Evolutionary conservation across 2,329 filamentous ascomycete genomes (phyloP).

Genomic region (Paecilomyces dactylethromorphus): DNA sequence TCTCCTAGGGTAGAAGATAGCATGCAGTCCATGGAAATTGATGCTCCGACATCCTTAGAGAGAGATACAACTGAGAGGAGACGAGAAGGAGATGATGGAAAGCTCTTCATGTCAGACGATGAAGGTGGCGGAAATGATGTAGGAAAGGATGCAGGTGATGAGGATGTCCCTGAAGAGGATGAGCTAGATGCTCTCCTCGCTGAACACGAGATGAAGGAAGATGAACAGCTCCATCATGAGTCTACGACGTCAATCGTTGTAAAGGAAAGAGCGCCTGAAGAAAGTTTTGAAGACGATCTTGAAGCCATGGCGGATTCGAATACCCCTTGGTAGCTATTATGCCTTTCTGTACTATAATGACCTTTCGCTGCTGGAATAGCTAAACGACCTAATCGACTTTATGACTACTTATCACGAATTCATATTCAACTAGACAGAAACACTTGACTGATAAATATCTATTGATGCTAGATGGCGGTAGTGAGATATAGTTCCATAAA

Average conservation of each 20-base stretch:
- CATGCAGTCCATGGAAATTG: not conserved
- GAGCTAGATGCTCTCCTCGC: not conserved
- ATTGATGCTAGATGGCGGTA: not conserved
- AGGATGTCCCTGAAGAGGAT: not conserved
- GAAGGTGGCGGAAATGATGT: constrained; percentile 6
- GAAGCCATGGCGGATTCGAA: constrained; percentile 52
- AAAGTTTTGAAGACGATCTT: constrained; percentile 56
- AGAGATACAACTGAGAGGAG: not conserved
- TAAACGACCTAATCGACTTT: not conserved
- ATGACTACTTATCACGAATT: not conserved
- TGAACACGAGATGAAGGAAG: not conserved
- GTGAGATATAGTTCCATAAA: not conserved
- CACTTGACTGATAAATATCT: not conserved
- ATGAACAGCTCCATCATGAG: not conserved
- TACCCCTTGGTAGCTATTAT: constrained; percentile 7
- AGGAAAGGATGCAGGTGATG: constrained; percentile 5
- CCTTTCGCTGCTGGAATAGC: not conserved
- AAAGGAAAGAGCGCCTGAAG: constrained; percentile 22
- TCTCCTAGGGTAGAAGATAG: not conserved
- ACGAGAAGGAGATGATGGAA: constrained; percentile 5
- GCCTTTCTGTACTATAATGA: not conserved
- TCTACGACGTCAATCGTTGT: constrained; percentile 27
- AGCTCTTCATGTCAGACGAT: constrained; percentile 26
- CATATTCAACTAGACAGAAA: not conserved
- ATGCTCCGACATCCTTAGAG: not conserved